phyloP scores from a whole-genome alignment of 108 stramenopile genomes.

The Nitzschia sp. region DNA sequence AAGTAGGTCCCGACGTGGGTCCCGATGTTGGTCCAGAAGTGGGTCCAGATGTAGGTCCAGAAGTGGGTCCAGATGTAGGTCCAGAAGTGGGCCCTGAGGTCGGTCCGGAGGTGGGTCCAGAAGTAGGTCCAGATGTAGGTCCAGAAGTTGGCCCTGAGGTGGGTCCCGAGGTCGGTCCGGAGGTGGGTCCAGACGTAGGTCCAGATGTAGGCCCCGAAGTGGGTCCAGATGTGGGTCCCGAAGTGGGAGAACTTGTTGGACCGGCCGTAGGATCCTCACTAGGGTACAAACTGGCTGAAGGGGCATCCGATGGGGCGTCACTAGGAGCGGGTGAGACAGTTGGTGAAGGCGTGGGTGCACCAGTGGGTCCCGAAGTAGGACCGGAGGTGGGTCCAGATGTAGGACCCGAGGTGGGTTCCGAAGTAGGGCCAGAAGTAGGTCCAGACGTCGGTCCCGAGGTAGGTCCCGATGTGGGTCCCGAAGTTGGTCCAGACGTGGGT shows the following conservation, averaged over 20 bases:
- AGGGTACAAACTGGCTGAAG: too few species aligned
- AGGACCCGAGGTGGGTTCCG: too few species aligned
- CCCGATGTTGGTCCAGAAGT: conserved; percentile 7
- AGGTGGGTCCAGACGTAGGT: conserved; percentile 9
- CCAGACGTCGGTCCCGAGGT: too few species aligned
- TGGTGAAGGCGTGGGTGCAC: too few species aligned
- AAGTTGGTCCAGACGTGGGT: too few species aligned
- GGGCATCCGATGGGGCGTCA: too few species aligned
- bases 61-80: conserved; percentile 25
- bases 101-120: background rate
- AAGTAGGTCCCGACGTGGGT: background rate
- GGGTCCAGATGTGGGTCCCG: conserved; percentile 6
- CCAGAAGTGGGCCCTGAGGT: conserved; percentile 9
- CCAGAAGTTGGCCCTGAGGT: background rate
- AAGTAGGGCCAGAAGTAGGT: too few species aligned
- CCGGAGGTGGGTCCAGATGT: too few species aligned
- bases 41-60: conserved; percentile 23
- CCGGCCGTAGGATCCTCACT: background rate
- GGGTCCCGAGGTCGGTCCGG: conserved; percentile 11
- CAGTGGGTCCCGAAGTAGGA: too few species aligned
- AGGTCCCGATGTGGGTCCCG: too few species aligned
- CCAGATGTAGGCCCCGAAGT: conserved; percentile 8
- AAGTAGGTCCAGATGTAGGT: conserved; percentile 14
- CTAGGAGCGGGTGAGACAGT: too few species aligned
- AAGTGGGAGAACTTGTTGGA: conserved; percentile 15